Evolutionary conservation across 768 basidiomycete species (phyloP), one percentile per base, ranked within the genome.

Genomic region (Pulveroboletus sp.): DNA sequence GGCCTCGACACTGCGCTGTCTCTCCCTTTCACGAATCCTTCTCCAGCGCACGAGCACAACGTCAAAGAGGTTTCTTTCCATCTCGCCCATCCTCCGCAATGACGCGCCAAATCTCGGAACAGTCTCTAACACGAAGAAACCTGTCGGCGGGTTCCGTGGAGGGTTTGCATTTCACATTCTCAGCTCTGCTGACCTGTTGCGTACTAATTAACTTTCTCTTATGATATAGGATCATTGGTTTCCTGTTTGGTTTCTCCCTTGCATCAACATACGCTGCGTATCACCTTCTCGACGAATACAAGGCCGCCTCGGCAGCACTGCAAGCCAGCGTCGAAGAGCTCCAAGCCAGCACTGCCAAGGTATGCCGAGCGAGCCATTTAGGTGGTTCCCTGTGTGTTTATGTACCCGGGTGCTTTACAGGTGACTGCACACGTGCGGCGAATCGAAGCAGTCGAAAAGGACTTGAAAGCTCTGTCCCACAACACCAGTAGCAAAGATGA

Each of bases 361-460:
- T 84, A 49, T 13, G 62, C 2, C 23, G 4, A 40, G 25, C 29
- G 19, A 19, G 16, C n/a, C 8, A 4, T 36, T 5, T 10, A 29
- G 27, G 12, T 9, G 27, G 27, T 29, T 27, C 25, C 6, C 25
- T 21, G 36, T n/a, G 31, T 21, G 21, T 19, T 47, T 16, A 35
- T 40, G 0, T 19, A 34, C 39, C 1, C 16, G 19, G 13, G 43
- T 16, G 10, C 35, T 11, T 14, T 50, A 17, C 50, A 92, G 90
- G 82, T 92, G 49, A 85, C 90, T 12, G 80, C 83, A n/a, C 90
- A 92, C 62, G 81, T 93, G 4, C 73, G 82, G 53, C 73, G 88
- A 48, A 91, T 92, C 60, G 88, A 94, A 65, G 80, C 84, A 4
- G 90, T 94, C 2, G 93, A 97, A 70, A 91, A 91, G 66, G 90